Conservation (phyloP, 192 early-diverging fungal genomes). For the Irineochytrium annulatum region DNA sequence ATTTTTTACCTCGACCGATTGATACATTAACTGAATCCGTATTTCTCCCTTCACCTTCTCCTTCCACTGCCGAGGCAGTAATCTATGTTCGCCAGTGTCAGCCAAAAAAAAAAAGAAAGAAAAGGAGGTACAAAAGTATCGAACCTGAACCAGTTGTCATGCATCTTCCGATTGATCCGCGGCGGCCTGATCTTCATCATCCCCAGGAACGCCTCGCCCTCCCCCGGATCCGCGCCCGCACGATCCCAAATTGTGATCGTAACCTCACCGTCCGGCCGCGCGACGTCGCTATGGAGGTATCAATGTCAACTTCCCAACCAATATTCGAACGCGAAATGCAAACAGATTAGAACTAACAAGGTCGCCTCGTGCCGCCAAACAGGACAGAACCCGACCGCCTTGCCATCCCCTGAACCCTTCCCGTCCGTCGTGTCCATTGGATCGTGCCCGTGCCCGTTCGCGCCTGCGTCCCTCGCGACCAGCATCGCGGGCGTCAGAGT, state of each 20-base stretch:
- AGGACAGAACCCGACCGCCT: conserved; percentile 19
- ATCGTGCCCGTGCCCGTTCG: background rate
- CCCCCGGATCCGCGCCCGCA: background rate
- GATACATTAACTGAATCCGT: conserved; percentile 49
- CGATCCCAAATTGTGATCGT: conserved; percentile 54
- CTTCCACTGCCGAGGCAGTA: conserved; percentile 36
- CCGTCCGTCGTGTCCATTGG: background rate
- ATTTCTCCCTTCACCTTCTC: conserved; percentile 50
- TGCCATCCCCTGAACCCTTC: background rate
- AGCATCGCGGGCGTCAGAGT: background rate
- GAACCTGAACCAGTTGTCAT: conserved; percentile 49
- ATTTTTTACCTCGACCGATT: conserved; percentile 31
- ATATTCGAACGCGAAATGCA: background rate
- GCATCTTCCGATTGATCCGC: conserved; percentile 43
- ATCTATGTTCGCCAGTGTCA: too few relatives aligned
- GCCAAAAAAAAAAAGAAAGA: conserved; percentile 10
- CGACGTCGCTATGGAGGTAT: conserved; percentile 39
- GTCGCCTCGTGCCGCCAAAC: conserved; percentile 55
- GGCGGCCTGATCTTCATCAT: conserved; percentile 47
- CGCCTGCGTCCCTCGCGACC: background rate
- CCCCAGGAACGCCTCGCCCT: conserved; percentile 43
- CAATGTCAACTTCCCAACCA: background rate
- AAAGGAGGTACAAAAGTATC: conserved; percentile 8
- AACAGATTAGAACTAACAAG: conserved; percentile 40
- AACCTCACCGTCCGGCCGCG: conserved; percentile 39